phyloP scores from a whole-genome alignment of 768 basidiomycete genomes.

The Hericium erinaceus region DNA sequence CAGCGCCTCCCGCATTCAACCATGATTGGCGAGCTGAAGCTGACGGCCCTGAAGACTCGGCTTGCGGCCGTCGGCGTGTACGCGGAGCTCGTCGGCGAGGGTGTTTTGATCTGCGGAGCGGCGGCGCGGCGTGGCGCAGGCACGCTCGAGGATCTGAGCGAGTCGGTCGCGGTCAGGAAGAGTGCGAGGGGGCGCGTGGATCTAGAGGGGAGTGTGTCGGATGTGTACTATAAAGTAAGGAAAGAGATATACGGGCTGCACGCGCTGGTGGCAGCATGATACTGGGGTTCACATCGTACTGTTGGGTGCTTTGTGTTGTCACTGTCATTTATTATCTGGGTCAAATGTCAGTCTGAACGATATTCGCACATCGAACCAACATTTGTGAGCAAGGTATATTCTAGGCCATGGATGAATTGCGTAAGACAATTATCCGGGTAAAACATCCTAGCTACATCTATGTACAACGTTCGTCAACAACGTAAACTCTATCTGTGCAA shows the following conservation, averaged over 20 bases:
- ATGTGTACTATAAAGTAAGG: constrained; percentile 83
- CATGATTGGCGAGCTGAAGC: constrained; percentile 95
- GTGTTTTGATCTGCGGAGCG: constrained; percentile 81
- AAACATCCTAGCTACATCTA: too few species aligned
- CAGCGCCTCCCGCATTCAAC: constrained; percentile 75
- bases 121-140: constrained; percentile 35
- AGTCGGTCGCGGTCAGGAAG: constrained; percentile 85
- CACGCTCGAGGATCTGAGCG: constrained; percentile 36
- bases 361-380: neutral
- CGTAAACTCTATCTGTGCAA: too few species aligned
- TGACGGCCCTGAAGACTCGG: constrained; percentile 80
- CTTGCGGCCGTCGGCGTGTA: constrained; percentile 69
- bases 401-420: neutral
- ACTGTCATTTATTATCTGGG: neutral
- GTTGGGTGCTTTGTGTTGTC: neutral
- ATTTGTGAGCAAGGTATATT: neutral
- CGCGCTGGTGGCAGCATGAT: constrained; percentile 68
- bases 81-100: constrained; percentile 95
- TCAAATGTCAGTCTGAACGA: neutral
- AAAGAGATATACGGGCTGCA: constrained; percentile 86
- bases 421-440: too few species aligned
- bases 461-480: too few species aligned
- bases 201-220: constrained; percentile 82
- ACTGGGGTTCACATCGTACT: neutral
- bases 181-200: constrained; percentile 77